These are phyloP conservation scores for Claviceps arundinis DNA, from an alignment of 2,329 filamentous ascomycete species.

Conservation along the genomic window DNA sequence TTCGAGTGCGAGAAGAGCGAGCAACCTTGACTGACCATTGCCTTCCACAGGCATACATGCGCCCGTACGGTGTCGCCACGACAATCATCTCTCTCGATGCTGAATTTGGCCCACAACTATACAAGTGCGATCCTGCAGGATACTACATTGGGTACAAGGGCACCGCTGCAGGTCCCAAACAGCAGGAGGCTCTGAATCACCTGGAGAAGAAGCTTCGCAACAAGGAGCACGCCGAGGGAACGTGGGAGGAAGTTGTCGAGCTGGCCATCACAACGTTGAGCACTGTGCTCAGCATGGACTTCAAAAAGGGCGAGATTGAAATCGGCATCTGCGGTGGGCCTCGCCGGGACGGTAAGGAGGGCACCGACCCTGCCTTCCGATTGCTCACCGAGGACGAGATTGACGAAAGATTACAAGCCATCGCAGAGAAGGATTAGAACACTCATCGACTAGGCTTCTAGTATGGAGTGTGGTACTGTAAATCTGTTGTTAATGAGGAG, in stretches of 20 bases:
- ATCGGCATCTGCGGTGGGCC: conserved; percentile 94
- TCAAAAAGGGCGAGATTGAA: conserved; percentile 98
- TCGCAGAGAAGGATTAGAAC: conserved; percentile 89
- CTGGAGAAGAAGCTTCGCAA: conserved; percentile 99
- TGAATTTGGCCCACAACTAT: conserved; percentile 85
- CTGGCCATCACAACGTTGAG: conserved; percentile 89
- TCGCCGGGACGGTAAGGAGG: conserved; percentile 67
- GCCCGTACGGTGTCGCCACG: conserved; percentile 87
- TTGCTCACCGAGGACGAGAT: conserved; percentile 94
- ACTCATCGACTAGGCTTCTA: background rate
- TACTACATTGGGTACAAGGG: conserved; percentile 99
- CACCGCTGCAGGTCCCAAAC: conserved; percentile 91
- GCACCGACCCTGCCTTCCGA: conserved; percentile 67
- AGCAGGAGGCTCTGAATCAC: conserved; percentile 96
- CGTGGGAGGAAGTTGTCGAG: conserved; percentile 96
- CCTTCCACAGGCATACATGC: conserved; percentile 68
- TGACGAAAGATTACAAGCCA: conserved; percentile 93
- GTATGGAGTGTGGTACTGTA: background rate
- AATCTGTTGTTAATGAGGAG: conserved; percentile 1
- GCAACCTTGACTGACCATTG: background rate
- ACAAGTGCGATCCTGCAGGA: conserved; percentile 95
- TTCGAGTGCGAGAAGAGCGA: background rate
- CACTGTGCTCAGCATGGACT: conserved; percentile 95
- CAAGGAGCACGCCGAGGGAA: conserved; percentile 85
- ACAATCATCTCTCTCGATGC: conserved; percentile 90